Percentiles rank a stretch among this genome's conserved stretches.
Conservation (phyloP, 106 monocot genomes). For the Vanilla planifolia region DNA sequence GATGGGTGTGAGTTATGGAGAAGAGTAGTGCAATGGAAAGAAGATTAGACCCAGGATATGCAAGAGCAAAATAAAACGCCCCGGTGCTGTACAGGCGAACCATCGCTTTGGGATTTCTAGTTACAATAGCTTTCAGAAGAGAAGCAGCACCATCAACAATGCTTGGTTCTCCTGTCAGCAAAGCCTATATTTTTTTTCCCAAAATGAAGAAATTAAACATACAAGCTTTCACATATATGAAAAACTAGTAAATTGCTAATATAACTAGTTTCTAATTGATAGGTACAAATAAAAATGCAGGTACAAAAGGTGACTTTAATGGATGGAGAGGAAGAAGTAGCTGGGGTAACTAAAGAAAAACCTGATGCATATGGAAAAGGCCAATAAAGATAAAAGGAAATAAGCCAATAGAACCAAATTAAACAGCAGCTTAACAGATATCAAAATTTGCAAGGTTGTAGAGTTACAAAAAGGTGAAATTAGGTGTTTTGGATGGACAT, state of each 20-base stretch:
- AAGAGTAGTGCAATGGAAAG: constrained; percentile 90
- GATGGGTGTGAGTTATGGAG: constrained; percentile 78
- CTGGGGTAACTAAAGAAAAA: too few species aligned
- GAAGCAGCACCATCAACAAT: constrained; percentile 89
- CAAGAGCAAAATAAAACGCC: constrained; percentile 92
- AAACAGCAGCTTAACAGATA: too few species aligned
- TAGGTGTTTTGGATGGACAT: too few species aligned
- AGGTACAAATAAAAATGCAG: too few species aligned
- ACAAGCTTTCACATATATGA: not conserved
- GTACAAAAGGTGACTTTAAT: too few species aligned
- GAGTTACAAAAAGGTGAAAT: too few species aligned
- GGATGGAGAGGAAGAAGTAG: too few species aligned
- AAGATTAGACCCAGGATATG: constrained; percentile 98
- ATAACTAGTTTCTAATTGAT: not conserved
- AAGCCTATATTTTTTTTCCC: constrained; percentile 43
- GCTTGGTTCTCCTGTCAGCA: constrained; percentile 85
- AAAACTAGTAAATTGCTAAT: not conserved
- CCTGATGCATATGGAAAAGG: too few species aligned
- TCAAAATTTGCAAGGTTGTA: too few species aligned
- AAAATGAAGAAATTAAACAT: not conserved
- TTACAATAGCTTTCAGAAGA: constrained; percentile 87
- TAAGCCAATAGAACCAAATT: too few species aligned
- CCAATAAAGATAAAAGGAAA: too few species aligned
- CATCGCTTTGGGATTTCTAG: constrained; percentile 97
- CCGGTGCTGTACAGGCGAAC: constrained; percentile 92